A percentile compares a stretch with the other conserved stretches of the same genome.
phyloP scores from a whole-genome alignment of 768 basidiomycete genomes.

The Trametopsis cervina region DNA sequence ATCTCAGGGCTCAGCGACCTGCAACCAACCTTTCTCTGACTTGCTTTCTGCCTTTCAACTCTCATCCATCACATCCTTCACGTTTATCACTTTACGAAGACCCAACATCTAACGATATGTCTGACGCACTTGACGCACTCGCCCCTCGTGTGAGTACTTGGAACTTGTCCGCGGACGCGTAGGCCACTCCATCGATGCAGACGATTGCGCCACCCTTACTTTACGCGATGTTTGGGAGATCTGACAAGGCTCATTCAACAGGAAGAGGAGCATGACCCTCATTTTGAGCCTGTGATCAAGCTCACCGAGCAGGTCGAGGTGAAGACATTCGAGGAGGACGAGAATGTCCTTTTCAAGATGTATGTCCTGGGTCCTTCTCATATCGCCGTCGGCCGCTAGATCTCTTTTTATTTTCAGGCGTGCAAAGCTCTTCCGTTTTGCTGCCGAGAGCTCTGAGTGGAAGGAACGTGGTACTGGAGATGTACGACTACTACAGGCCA shows the following conservation, averaged over 20 bases:
- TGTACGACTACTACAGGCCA: constrained; percentile 87
- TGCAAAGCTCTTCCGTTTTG: constrained; percentile 97
- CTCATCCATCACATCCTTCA: constrained; percentile 7
- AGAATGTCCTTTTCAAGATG: constrained; percentile 94
- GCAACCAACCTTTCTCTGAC: constrained; percentile 12
- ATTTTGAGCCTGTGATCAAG: constrained; percentile 95
- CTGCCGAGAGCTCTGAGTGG: constrained; percentile 75
- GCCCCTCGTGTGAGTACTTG: constrained; percentile 58
- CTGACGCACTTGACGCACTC: constrained; percentile 45
- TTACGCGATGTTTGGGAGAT: constrained; percentile 4
- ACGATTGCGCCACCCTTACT: constrained; percentile 22
- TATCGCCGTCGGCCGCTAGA: constrained; percentile 6
- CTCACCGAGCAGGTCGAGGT: constrained; percentile 94
- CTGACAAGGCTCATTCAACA: constrained; percentile 19
- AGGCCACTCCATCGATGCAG: constrained; percentile 6
- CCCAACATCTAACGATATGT: constrained; percentile 12
- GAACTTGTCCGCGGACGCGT: not conserved
- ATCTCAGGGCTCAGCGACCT: constrained; percentile 12
- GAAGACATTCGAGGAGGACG: constrained; percentile 94
- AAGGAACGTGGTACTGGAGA: constrained; percentile 98
- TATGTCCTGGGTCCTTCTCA: constrained; percentile 38
- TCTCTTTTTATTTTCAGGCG: constrained; percentile 50
- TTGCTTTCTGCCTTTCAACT: constrained; percentile 14
- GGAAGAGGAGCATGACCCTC: constrained; percentile 79
- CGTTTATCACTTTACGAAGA: constrained; percentile 9